Evolutionary conservation across 2,329 filamentous ascomycete genomes (phyloP).

Genomic region (Alternaria postmessia): DNA sequence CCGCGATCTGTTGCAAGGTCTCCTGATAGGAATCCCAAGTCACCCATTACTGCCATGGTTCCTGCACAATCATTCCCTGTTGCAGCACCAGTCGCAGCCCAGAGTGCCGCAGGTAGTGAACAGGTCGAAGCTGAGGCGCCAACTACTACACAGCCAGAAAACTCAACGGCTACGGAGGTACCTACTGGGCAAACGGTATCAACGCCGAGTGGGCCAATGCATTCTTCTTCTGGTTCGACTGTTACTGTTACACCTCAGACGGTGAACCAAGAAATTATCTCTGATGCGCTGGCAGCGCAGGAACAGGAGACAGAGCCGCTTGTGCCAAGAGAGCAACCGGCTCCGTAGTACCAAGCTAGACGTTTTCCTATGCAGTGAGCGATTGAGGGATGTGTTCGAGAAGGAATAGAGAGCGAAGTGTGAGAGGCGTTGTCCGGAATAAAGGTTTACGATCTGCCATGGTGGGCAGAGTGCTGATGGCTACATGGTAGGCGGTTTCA

Average conservation of each 20-base stretch:
- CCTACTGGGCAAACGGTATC: background rate
- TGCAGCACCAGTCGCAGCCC: background rate
- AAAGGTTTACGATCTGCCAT: background rate
- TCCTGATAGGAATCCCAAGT: conserved; percentile 14
- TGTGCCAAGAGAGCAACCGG: background rate
- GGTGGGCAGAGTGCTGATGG: background rate
- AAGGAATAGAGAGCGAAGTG: background rate
- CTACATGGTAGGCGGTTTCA: background rate
- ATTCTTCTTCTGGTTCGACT: conserved; percentile 14
- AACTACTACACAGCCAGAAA: background rate
- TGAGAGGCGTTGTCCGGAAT: background rate
- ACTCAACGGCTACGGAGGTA: background rate
- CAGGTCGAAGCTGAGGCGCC: background rate
- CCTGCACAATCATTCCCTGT: conserved; percentile 1
- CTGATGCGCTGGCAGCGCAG: conserved; percentile 1
- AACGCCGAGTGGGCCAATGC: conserved; percentile 10
- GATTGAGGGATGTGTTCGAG: background rate
- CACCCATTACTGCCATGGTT: background rate
- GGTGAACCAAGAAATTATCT: background rate
- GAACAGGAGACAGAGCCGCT: background rate
- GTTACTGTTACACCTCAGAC: conserved; percentile 15
- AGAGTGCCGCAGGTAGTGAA: background rate
- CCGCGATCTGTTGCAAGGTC: conserved; percentile 20
- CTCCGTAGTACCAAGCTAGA: background rate
- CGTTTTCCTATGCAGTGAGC: background rate